Evolutionary conservation across 306 rosid genomes (phyloP), one percentile per base, ranked within the genome.

Genomic region (Cucurbita argyrosperma): DNA sequence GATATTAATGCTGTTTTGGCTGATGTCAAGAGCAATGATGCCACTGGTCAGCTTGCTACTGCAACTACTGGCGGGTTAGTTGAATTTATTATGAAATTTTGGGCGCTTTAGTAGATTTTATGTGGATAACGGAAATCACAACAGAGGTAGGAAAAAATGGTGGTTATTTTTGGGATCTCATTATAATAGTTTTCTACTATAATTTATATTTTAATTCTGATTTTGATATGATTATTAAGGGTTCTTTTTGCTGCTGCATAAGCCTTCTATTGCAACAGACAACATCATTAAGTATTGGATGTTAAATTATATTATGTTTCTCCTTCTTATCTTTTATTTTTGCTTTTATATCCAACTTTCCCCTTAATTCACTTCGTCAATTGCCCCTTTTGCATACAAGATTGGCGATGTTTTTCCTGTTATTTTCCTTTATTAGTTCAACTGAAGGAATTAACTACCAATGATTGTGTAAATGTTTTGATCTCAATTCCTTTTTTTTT

Each of bases 1-100:
- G 81, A 87, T 69, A 81, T 88, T 74, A 81, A 80, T 70, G 86
- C 91, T 63, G 88, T 89, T 58, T 87, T 95, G 87, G 84, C 87
- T 80, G 96, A 95, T 80, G 87, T 95, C 55, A 91, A 91, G 87
- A 89, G 79, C 79, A 95, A 78, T 80, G 99, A 95, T 84, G 91
- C 89, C 79, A 87, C 90, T 73, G 99, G 96, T 78, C 99, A 95
- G 84, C 96, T 92, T 81, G 99, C 99, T 19, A 95, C 97, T 49
- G 99, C 97, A 64, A 91, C 97, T 68, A 91, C 95, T 80, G 99
- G 99, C 83, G 97, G 99, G 99, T 95, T 78, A 84, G 88, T 85
- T 59, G 71, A 72, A 74, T 52, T 19, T 45, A n/a, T 58, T 35
- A 72, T 79, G 68, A 46, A 72, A 5, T 58, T 71, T 30, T 50